phyloP scores from a whole-genome alignment of 2,329 filamentous ascomycete species.

The Xylariaceae sp. region DNA sequence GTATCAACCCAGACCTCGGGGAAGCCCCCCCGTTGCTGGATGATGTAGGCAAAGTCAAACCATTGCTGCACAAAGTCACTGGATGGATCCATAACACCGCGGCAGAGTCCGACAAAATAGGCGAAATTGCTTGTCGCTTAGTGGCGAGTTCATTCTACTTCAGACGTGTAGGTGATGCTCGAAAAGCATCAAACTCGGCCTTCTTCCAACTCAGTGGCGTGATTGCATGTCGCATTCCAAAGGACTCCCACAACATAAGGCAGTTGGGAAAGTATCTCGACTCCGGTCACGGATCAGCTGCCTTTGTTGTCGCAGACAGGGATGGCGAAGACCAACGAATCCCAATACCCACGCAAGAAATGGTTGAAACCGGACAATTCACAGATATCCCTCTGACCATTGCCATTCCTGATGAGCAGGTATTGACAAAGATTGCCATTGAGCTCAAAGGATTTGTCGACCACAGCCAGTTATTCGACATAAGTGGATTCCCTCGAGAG shows the following conservation, averaged over 20 bases:
- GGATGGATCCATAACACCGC: neutral
- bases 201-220: neutral
- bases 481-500: constrained; percentile 1
- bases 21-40: neutral
- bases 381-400: too few species aligned
- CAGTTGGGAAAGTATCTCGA: too few species aligned
- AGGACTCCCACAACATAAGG: too few species aligned
- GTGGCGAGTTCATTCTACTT: constrained; percentile 4
- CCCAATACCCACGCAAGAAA: too few species aligned
- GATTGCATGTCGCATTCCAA: too few species aligned
- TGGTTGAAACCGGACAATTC: too few species aligned
- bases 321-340: too few species aligned
- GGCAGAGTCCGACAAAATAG: neutral
- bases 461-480: neutral
- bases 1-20: constrained; percentile 1
- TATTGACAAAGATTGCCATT: neutral
- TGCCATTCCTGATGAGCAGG: too few species aligned
- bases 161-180: neutral
- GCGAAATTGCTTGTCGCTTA: neutral
- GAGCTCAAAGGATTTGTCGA: neutral
- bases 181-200: neutral
- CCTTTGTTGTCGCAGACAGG: too few species aligned
- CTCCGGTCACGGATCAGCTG: neutral
- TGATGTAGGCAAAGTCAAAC: neutral
- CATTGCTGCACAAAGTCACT: neutral